Evolutionary conservation across 345 rosid species (phyloP).

Genomic region (Corchorus capsularis): DNA sequence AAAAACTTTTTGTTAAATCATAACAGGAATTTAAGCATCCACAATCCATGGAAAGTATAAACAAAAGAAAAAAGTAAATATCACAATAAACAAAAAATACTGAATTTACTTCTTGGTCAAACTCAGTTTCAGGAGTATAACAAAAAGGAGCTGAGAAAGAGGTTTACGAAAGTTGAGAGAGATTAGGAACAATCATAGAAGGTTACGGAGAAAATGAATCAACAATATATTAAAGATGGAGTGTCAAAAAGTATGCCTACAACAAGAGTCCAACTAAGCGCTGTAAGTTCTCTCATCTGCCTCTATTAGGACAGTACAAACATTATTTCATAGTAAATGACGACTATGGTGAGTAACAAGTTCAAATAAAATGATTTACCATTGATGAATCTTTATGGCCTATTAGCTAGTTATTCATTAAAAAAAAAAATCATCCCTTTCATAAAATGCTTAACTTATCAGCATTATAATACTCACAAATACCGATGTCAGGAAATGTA

Average conservation of each 20-base stretch:
- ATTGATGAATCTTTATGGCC: neutral
- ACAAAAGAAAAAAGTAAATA: neutral
- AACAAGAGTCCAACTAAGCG: neutral
- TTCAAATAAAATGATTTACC: neutral
- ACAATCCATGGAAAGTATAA: neutral
- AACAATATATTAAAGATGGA: neutral
- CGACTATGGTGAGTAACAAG: neutral
- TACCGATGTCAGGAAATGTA: neutral
- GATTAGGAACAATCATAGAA: neutral
- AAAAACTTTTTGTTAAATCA: neutral
- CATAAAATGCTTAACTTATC: neutral
- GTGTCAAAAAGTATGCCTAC: neutral
- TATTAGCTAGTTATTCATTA: neutral
- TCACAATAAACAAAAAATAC: neutral
- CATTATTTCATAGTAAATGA: neutral
- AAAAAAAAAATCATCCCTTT: neutral
- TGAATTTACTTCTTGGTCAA: neutral
- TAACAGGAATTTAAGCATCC: neutral
- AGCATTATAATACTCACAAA: neutral
- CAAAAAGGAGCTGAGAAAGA: neutral
- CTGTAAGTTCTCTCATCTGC: neutral
- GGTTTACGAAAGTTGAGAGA: neutral
- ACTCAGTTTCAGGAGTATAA: neutral
- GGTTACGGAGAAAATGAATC: neutral
- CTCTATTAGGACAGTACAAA: neutral